Evolutionary conservation across 495 filamentous ascomycete species (phyloP).

Genomic region (Rhypophila decipiens): DNA sequence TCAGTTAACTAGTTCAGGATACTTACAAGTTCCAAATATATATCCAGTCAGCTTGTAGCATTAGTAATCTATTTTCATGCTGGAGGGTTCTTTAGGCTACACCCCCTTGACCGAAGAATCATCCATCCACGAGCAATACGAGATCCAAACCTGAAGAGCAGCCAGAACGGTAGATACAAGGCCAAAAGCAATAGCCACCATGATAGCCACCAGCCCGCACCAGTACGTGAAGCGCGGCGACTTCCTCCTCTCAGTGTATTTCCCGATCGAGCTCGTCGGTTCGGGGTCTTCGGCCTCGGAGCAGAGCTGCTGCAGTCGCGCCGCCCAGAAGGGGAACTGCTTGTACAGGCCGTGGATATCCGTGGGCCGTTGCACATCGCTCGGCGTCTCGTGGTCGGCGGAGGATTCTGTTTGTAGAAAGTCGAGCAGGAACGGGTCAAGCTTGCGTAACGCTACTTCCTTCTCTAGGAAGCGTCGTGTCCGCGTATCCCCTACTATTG

Average conservation of each 20-base stretch:
- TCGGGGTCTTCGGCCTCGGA: constrained; percentile 6
- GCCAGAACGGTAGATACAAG: constrained; percentile 3
- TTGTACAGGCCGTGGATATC: constrained; percentile 2
- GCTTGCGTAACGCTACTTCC: neutral
- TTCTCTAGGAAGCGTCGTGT: neutral
- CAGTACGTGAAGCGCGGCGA: constrained; percentile 7
- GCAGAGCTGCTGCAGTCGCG: constrained; percentile 2
- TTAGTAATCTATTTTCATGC: no score
- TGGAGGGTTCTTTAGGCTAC: neutral
- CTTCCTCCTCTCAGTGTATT: constrained; percentile 5
- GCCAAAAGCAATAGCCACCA: constrained; percentile 4
- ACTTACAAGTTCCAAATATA: no score
- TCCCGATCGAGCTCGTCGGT: constrained; percentile 2
- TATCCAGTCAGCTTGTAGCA: no score
- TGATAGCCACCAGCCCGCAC: constrained; percentile 1
- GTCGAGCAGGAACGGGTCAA: neutral
- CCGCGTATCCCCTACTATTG: neutral
- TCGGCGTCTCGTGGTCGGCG: constrained; percentile 1
- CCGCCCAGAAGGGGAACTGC: constrained; percentile 6
- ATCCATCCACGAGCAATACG: constrained; percentile 4
- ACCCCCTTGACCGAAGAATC: neutral
- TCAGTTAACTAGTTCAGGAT: no score
- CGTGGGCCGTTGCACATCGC: neutral
- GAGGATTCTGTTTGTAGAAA: neutral
- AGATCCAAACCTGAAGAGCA: constrained; percentile 7